Evolutionary conservation across 257 asterid species (phyloP).

Genomic region (Penstemon newberryi): DNA sequence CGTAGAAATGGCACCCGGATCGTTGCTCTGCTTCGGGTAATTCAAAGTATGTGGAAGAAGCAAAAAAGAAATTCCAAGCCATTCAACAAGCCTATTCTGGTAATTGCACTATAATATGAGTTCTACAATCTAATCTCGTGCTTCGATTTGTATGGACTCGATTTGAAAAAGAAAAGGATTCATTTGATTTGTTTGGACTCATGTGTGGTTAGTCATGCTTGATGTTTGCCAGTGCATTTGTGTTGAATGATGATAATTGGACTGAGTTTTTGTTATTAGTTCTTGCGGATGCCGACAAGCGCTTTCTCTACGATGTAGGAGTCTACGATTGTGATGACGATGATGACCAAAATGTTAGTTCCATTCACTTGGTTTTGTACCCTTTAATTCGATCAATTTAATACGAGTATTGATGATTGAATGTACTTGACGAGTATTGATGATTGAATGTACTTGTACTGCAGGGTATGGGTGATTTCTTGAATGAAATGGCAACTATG

Average conservation of each 20-base stretch:
- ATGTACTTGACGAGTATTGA: neutral
- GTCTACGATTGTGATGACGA: conserved; percentile 77
- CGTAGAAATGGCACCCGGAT: conserved; percentile 95
- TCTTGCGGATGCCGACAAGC: conserved; percentile 69
- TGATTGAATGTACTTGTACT: conserved; percentile 9
- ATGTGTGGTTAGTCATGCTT: conserved; percentile 29
- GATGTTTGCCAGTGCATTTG: conserved; percentile 23
- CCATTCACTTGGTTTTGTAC: neutral
- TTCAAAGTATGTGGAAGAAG: conserved; percentile 57
- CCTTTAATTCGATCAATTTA: too few species aligned
- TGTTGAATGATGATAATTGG: conserved; percentile 15
- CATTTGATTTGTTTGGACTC: conserved; percentile 12
- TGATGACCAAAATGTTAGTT: conserved; percentile 61
- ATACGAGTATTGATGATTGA: too few species aligned
- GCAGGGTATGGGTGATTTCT: conserved; percentile 94
- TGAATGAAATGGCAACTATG: conserved; percentile 83
- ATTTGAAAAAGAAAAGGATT: conserved; percentile 10
- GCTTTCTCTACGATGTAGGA: conserved; percentile 88
- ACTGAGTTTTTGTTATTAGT: conserved; percentile 48
- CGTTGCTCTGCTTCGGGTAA: conserved; percentile 63
- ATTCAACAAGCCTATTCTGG: conserved; percentile 94
- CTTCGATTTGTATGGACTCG: conserved; percentile 25
- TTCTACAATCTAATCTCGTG: neutral
- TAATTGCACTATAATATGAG: conserved; percentile 16
- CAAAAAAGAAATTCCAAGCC: conserved; percentile 78